Percentiles rank a stretch among this genome's conserved stretches.
These are phyloP conservation scores for Hansenula anomala DNA, from an alignment of 1,139 yeast species.

Conservation along the genomic window DNA sequence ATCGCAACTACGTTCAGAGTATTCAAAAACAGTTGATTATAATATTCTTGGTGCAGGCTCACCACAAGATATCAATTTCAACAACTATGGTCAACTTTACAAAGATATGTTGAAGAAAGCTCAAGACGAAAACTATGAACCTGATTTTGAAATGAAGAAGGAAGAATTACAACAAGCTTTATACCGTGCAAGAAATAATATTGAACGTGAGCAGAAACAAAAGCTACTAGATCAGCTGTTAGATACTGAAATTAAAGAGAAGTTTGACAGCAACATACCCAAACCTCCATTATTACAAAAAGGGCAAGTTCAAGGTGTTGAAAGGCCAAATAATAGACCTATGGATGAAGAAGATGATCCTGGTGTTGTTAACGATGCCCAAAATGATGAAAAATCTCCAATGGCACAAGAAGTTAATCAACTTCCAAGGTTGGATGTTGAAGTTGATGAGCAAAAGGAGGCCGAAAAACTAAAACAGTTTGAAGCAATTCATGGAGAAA, in stretches of 20 bases:
- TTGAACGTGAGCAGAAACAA: neutral
- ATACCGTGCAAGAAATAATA: neutral
- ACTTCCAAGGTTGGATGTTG: no score
- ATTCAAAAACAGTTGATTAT: neutral
- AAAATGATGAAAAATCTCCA: neutral
- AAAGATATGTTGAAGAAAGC: neutral
- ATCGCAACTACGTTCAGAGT: neutral
- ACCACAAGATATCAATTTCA: neutral
- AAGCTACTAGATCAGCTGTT: neutral
- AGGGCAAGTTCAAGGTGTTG: neutral
- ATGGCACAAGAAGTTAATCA: no score
- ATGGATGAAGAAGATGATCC: neutral
- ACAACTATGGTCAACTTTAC: neutral
- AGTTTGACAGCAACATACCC: neutral
- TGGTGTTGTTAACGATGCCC: neutral
- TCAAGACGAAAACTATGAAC: neutral
- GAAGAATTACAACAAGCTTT: neutral
- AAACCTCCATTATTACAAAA: neutral
- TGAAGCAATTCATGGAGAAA: neutral
- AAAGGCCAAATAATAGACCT: neutral
- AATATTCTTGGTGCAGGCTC: neutral
- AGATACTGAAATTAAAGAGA: neutral
- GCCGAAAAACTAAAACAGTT: neutral
- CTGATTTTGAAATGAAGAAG: conserved; percentile 1
- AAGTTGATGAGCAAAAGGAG: neutral